These are phyloP conservation scores for Talaromyces trachyspermus DNA, from an alignment of 495 filamentous ascomycete genomes.

Conservation along the genomic window DNA sequence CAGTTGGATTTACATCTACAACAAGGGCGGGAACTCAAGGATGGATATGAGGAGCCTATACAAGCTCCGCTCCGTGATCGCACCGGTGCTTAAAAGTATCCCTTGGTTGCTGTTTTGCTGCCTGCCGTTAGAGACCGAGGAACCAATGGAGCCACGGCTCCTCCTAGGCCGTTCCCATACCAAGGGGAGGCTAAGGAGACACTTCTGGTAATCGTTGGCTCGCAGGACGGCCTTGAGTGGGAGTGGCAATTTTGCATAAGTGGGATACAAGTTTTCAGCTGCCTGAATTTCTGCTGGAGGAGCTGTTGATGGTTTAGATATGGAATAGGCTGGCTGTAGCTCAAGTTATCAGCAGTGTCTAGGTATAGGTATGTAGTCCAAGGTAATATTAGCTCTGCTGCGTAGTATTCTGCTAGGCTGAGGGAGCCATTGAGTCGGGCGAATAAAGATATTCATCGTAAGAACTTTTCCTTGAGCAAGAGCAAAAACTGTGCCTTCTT, in stretches of 20 bases:
- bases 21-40: not conserved
- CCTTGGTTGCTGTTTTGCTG: constrained; percentile 9
- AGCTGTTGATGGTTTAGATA: constrained; percentile 8
- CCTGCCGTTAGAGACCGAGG: not conserved
- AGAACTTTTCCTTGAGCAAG: constrained; percentile 3
- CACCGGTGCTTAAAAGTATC: constrained; percentile 6
- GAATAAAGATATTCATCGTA: too few species aligned
- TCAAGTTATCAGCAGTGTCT: too few species aligned
- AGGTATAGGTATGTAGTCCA: too few species aligned
- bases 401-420: not conserved
- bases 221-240: constrained; percentile 8
- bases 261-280: constrained; percentile 11
- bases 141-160: not conserved
- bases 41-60: not conserved
- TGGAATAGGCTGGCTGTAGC: too few species aligned
- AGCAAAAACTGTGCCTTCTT: constrained; percentile 2
- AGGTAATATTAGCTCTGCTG: not conserved
- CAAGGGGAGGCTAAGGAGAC: not conserved
- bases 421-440: not conserved
- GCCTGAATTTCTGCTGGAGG: constrained; percentile 5
- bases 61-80: constrained; percentile 3
- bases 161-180: constrained; percentile 3
- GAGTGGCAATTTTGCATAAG: constrained; percentile 13
- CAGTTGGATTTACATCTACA: not conserved
- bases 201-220: constrained; percentile 10